phyloP scores from a whole-genome alignment of 257 asterid genomes.

The Oldenlandia corymbosa region DNA sequence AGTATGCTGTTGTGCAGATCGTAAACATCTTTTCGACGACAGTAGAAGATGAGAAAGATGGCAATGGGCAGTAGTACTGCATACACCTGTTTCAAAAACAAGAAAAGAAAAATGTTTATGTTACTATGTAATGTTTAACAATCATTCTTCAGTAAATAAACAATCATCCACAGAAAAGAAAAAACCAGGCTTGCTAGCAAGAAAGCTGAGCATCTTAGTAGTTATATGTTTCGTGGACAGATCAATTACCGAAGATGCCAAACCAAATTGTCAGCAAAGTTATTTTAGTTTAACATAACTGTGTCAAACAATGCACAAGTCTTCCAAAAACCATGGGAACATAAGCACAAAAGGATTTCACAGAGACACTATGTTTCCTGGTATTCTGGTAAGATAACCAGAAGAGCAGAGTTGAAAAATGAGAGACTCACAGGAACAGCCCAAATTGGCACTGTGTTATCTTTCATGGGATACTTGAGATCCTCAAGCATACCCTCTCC shows the following conservation, averaged over 20 bases:
- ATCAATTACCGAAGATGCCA: too few relatives aligned
- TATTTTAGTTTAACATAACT: not conserved
- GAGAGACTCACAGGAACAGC: conserved; percentile 71
- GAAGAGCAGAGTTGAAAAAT: not conserved
- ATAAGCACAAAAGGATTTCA: too few relatives aligned
- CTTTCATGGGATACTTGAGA: conserved; percentile 76
- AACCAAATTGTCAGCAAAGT: too few relatives aligned
- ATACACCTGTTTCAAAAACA: conserved; percentile 53
- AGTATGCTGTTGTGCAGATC: conserved; percentile 75
- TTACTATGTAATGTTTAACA: not conserved
- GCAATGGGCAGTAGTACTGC: conserved; percentile 65
- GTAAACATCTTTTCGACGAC: conserved; percentile 63
- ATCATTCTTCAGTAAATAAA: not conserved
- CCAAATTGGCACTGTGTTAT: conserved; percentile 75
- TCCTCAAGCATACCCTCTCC: conserved; percentile 72
- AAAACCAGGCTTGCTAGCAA: not conserved
- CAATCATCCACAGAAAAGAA: not conserved
- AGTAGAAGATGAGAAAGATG: conserved; percentile 55
- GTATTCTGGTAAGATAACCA: not conserved
- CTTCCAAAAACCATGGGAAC: too few relatives aligned
- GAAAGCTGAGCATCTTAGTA: too few relatives aligned
- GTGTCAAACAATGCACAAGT: not conserved
- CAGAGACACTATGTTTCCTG: too few relatives aligned
- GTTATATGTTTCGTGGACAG: too few relatives aligned
- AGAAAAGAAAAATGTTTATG: conserved; percentile 6